Evolutionary conservation across 169 alveolate genomes (phyloP).

Genomic region (Plasmodium billcollinsi): DNA sequence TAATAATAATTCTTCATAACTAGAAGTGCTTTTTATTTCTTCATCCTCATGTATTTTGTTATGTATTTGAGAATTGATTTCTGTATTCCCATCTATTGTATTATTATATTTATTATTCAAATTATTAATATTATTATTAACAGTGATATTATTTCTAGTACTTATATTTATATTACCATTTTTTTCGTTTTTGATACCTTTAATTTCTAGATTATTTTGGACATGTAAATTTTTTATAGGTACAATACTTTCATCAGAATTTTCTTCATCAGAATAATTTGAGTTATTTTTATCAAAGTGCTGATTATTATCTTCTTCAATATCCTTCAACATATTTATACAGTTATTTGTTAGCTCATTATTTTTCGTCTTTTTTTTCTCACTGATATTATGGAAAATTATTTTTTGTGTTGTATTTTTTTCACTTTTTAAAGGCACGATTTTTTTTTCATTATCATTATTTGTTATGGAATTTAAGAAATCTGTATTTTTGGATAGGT

Average conservation of each 20-base stretch:
- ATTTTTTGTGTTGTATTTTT: background rate
- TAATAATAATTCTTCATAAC: constrained; percentile 48
- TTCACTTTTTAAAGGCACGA: background rate
- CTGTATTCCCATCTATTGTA: too few relatives aligned
- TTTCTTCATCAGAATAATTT: constrained; percentile 5
- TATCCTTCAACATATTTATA: background rate
- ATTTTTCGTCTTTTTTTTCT: constrained; percentile 7
- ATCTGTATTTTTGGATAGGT: constrained; percentile 19
- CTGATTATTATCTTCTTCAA: constrained; percentile 1
- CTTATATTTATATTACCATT: background rate
- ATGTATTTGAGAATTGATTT: too few relatives aligned
- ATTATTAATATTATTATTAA: background rate
- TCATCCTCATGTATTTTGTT: background rate
- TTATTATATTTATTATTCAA: background rate
- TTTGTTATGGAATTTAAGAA: constrained; percentile 3
- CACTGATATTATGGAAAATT: background rate
- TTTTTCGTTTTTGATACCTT: background rate
- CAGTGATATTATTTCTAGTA: background rate
- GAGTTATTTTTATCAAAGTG: background rate
- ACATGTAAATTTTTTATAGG: constrained; percentile 7
- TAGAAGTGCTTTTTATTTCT: constrained; percentile 16
- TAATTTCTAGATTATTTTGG: background rate
- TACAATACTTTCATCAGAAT: constrained; percentile 27
- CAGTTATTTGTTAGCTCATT: background rate
- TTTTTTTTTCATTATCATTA: constrained; percentile 3